A percentile compares a stretch with the other conserved stretches of the same genome.
Evolutionary conservation across 805 yeast genomes (phyloP).

Genomic region (Osmozyma mogii): DNA sequence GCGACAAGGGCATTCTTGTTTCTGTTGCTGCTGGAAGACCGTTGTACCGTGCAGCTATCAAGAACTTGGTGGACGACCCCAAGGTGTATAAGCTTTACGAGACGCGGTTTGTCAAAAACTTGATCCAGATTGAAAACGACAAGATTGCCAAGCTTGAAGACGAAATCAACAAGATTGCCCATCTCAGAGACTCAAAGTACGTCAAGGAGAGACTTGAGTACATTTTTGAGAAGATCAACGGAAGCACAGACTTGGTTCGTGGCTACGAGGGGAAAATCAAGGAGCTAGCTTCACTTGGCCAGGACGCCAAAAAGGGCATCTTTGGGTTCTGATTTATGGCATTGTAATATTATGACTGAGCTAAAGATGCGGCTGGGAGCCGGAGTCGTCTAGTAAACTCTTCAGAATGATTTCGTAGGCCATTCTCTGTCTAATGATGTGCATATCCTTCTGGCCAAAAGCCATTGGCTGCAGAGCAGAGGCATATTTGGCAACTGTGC

Average conservation of each 20-base stretch:
- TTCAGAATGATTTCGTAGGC: constrained; percentile 46
- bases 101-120: constrained; percentile 45
- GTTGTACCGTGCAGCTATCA: constrained; percentile 71
- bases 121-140: constrained; percentile 51
- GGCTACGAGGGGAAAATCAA: constrained; percentile 22
- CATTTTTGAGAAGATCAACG: constrained; percentile 57
- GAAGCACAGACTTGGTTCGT: constrained; percentile 40
- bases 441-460: constrained; percentile 67
- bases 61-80: constrained; percentile 50
- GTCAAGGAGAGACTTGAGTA: constrained; percentile 59
- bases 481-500: constrained; percentile 64
- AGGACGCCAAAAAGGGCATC: constrained; percentile 5
- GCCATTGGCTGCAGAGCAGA: constrained; percentile 41
- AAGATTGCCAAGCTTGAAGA: constrained; percentile 61
- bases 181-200: constrained; percentile 42
- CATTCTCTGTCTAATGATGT: constrained; percentile 57
- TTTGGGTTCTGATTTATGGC: constrained; percentile 9
- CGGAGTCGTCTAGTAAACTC: constrained; percentile 22
- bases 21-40: constrained; percentile 78
- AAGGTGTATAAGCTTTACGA: constrained; percentile 56
- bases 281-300: constrained; percentile 10
- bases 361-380: no score
- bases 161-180: constrained; percentile 56
- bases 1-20: constrained; percentile 68
- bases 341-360: no score